Percentiles rank a stretch among this genome's conserved stretches.
These are phyloP conservation scores for Scedosporium aurantiacum DNA, from an alignment of 2,329 filamentous ascomycete species.

Conservation along the genomic window DNA sequence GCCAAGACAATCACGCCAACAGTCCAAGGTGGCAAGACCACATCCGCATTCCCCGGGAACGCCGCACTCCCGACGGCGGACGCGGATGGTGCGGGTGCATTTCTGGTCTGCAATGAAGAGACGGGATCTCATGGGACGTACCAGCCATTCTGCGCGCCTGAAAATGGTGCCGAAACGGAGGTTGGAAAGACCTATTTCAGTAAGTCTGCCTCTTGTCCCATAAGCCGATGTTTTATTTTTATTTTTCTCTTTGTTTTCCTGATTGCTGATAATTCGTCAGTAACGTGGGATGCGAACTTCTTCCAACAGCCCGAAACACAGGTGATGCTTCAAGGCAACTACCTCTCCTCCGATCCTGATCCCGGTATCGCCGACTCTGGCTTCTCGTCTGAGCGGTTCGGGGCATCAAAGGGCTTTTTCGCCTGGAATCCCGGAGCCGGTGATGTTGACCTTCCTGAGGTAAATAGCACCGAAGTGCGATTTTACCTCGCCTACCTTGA, in stretches of 20 bases:
- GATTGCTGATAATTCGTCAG: slow-evolving; percentile 6
- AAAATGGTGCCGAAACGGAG: slow-evolving; percentile 4
- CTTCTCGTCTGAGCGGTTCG: slow-evolving; percentile 9
- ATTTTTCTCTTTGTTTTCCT: too few relatives aligned
- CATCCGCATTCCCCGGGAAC: slow-evolving; percentile 9
- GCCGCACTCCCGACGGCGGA: slow-evolving; percentile 8
- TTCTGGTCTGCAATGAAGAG: slow-evolving; percentile 10
- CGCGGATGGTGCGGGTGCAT: slow-evolving; percentile 9
- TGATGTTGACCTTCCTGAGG: slow-evolving; percentile 6
- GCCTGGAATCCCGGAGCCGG: slow-evolving; percentile 8
- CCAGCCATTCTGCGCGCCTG: slow-evolving; percentile 11
- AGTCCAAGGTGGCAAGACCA: slow-evolving; percentile 9
- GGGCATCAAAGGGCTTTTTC: slow-evolving; percentile 10
- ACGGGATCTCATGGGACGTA: slow-evolving; percentile 8
- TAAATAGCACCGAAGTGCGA: slow-evolving; percentile 8
- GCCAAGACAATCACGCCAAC: slow-evolving; percentile 10
- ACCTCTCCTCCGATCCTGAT: slow-evolving; percentile 1
- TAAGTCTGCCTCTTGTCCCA: not conserved
- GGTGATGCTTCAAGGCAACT: slow-evolving; percentile 11
- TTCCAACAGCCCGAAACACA: slow-evolving; percentile 9
- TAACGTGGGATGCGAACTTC: slow-evolving; percentile 11
- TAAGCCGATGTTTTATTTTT: too few relatives aligned
- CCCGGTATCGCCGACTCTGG: slow-evolving; percentile 8
- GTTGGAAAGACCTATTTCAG: slow-evolving; percentile 11
- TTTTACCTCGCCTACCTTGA: slow-evolving; percentile 9